phyloP scores from a whole-genome alignment of 2,329 filamentous ascomycete species.

The Verticillium nubilum region DNA sequence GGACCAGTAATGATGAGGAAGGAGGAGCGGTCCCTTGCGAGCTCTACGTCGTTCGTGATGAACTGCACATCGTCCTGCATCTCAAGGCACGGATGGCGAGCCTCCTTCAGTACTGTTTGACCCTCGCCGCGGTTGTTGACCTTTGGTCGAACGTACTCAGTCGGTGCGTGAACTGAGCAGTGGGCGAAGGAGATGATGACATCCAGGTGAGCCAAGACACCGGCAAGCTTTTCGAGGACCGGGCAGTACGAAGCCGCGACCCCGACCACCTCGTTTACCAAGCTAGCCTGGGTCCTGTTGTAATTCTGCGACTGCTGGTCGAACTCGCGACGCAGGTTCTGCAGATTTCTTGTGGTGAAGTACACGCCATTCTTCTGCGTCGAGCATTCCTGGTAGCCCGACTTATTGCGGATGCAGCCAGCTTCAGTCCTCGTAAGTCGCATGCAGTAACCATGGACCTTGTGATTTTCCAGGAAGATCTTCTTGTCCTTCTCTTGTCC shows the following conservation, averaged over 20 bases:
- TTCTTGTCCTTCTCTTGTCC: constrained; percentile 96
- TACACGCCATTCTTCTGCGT: constrained; percentile 99
- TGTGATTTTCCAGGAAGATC: constrained; percentile 94
- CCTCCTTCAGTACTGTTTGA: constrained; percentile 84
- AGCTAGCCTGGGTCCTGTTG: constrained; percentile 84
- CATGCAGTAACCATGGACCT: constrained; percentile 95
- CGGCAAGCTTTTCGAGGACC: constrained; percentile 82
- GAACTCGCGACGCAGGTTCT: constrained; percentile 78
- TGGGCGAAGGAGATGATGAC: constrained; percentile 94
- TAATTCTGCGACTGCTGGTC: constrained; percentile 94
- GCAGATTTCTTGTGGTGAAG: constrained; percentile 83
- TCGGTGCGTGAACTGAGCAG: constrained; percentile 86
- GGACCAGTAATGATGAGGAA: constrained; percentile 97
- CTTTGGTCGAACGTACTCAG: constrained; percentile 83
- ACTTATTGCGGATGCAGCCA: constrained; percentile 87
- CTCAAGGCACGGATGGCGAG: constrained; percentile 95
- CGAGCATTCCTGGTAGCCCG: constrained; percentile 85
- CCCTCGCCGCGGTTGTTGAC: constrained; percentile 86
- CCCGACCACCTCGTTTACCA: constrained; percentile 87
- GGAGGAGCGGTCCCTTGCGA: constrained; percentile 72
- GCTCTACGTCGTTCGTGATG: constrained; percentile 92
- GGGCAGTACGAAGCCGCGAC: constrained; percentile 94
- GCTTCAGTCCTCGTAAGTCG: constrained; percentile 87
- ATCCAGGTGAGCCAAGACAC: constrained; percentile 85
- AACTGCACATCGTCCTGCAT: constrained; percentile 98